Evolutionary conservation across 2,329 filamentous ascomycete genomes (phyloP).

Genomic region (Penicillium sp.): DNA sequence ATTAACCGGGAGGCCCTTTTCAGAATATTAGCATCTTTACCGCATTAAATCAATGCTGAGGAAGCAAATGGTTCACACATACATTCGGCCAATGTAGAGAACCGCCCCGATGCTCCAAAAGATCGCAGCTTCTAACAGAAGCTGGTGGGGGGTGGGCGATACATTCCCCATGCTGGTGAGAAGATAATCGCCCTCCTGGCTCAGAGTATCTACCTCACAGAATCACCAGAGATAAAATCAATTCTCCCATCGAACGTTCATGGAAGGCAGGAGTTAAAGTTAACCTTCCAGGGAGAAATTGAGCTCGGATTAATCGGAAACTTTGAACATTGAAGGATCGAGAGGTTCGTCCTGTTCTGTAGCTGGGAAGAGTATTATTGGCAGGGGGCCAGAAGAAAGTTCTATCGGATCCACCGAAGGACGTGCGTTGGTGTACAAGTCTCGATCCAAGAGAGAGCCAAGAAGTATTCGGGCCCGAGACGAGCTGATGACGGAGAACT

Average conservation of each 20-base stretch:
- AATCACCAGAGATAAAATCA: not conserved
- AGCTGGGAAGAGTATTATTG: not conserved
- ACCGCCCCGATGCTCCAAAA: conserved; percentile 37
- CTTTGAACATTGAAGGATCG: not conserved
- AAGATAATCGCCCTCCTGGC: not conserved
- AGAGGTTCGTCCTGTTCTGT: not conserved
- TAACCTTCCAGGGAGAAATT: not conserved
- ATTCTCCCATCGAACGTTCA: not conserved
- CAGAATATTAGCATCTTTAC: conserved; percentile 7
- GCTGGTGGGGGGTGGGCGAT: conserved; percentile 35
- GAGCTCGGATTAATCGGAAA: not conserved
- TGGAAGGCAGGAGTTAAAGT: not conserved
- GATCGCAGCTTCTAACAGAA: conserved; percentile 33
- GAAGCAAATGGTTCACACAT: conserved; percentile 9
- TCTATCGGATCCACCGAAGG: not conserved
- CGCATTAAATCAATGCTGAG: not conserved
- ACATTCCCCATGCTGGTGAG: conserved; percentile 31
- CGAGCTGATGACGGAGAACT: not conserved
- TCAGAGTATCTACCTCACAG: not conserved
- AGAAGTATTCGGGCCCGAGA: not conserved
- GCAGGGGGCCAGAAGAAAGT: not conserved
- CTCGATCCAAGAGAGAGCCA: not conserved
- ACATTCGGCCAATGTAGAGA: conserved; percentile 35
- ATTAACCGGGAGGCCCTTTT: conserved; percentile 30
- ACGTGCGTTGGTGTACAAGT: not conserved